Base-by-base conservation (phyloP, 768 basidiomycete genomes). In the Panus rudis region DNA sequence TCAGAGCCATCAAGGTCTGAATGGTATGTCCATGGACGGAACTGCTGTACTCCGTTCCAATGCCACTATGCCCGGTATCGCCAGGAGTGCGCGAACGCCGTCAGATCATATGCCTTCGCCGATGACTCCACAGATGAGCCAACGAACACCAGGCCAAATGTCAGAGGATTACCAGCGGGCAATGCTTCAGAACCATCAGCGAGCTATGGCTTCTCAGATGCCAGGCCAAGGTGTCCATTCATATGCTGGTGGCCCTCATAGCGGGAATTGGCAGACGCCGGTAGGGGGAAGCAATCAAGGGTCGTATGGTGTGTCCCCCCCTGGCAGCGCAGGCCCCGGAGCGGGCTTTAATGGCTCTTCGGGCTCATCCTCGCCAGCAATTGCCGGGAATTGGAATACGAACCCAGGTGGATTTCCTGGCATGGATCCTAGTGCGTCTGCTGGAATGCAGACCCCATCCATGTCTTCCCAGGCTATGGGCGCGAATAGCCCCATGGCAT, bases 61-160 rank as follows among this genome's bases (percentile, higher is more conserved):
- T 54, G 63, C 70, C 31, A 60, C 75, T 17, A 80, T 86, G 41
- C 83, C 82, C 0, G 84, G 84, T 11, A 88, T 88, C 41, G 81
- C 84, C 17, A 69, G 85, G 52, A 85, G 79, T 51, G 75, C 77
- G 39, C 71, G 84, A 43, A 86, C 85, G 31, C 85, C 85, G n/a
- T 78, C 82, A 14, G 84, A 87, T 47, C 66, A 71, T 26, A 65
- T 67, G 2, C 65, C 66, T 42, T 72, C 70, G 2, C 70, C 70
- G 2, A 65, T 66, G 53, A 68, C 65, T 4, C 67, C 68, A 20
- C 62, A 66, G 32, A 56, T 60, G 4, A 59, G 20, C 65, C 70
- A 23, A 68, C 76, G 40, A 73, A 76, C 25, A 63, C 79, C 67
- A 69, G 68, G 46, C 66, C 75, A 52, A 40, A 48, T 52, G 34